A percentile compares a stretch with the other conserved stretches of the same genome.
phyloP scores from a whole-genome alignment of 768 basidiomycete species.

The Cyclocybe cylindracea region DNA sequence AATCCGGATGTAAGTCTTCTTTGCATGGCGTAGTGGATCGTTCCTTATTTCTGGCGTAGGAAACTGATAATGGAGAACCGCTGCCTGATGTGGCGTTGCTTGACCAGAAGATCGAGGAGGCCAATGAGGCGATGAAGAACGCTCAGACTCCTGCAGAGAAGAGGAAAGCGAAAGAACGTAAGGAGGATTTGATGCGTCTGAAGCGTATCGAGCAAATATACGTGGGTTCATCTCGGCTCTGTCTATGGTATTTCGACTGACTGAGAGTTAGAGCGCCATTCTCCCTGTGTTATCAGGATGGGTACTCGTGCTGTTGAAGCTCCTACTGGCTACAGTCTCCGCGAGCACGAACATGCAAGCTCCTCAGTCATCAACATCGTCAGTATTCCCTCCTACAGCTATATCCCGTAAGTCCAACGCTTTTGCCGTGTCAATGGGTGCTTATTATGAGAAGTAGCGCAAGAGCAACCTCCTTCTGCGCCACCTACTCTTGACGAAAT shows the following conservation, averaged over 20 bases:
- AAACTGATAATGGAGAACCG: conserved; percentile 61
- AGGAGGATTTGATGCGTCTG: conserved; percentile 82
- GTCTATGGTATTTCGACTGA: background rate
- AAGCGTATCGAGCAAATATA: conserved; percentile 93
- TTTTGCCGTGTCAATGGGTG: background rate
- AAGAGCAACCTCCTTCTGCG: conserved; percentile 61
- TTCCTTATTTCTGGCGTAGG: conserved; percentile 33
- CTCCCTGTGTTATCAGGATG: conserved; percentile 85
- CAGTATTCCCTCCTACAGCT: conserved; percentile 72
- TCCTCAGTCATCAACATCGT: conserved; percentile 68
- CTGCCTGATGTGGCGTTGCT: conserved; percentile 72
- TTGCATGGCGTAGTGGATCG: background rate
- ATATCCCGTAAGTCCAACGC: conserved; percentile 53
- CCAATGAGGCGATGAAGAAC: conserved; percentile 48
- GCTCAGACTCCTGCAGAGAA: conserved; percentile 53
- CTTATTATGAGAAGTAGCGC: conserved; percentile 37
- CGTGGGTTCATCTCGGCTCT: conserved; percentile 48
- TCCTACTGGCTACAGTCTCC: conserved; percentile 90
- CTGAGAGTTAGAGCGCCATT: conserved; percentile 62
- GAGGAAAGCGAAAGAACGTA: conserved; percentile 65
- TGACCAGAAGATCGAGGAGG: conserved; percentile 75
- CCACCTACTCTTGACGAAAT: conserved; percentile 87
- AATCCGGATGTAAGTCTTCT: conserved; percentile 35
- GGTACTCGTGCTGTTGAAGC: conserved; percentile 91
- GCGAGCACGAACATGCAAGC: conserved; percentile 66